phyloP scores from a whole-genome alignment of 2,329 filamentous ascomycete species.

The Colletotrichum sp. region DNA sequence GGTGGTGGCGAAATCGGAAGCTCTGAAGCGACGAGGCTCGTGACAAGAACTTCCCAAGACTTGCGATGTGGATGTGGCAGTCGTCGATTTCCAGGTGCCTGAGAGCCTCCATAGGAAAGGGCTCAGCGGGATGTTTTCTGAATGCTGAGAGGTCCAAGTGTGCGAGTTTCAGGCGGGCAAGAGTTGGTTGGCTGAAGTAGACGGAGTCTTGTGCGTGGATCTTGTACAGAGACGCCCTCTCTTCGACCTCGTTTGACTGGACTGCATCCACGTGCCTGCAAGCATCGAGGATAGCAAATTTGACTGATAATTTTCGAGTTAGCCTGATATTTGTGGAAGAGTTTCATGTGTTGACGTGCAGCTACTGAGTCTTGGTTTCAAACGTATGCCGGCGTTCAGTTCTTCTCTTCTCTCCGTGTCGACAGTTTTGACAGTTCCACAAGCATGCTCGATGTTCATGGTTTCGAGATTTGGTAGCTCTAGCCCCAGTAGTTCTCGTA shows the following conservation, averaged over 20 bases:
- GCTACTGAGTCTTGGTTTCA: not conserved
- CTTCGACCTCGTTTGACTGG: not conserved
- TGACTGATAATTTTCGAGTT: not conserved
- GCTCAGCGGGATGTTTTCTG: not conserved
- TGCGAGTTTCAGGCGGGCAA: not conserved
- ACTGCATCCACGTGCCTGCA: not conserved
- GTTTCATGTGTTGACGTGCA: not conserved
- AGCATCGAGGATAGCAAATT: not conserved
- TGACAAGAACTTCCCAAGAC: not conserved
- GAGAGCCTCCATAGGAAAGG: not conserved
- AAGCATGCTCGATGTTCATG: accelerated
- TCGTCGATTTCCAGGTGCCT: not conserved
- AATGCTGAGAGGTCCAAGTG: not conserved
- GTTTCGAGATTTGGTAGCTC: not conserved
- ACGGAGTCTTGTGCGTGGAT: not conserved
- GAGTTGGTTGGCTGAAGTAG: not conserved
- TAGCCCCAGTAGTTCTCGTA: accelerated
- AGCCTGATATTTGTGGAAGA: not conserved
- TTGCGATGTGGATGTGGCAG: not conserved
- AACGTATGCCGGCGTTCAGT: not conserved
- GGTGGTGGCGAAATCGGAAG: not conserved
- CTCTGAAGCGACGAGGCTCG: not conserved
- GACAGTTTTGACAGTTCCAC: not conserved
- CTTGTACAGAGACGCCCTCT: not conserved
- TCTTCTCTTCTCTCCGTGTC: not conserved